Base-by-base conservation (phyloP, 768 basidiomycete species). In the Chalciporus sphaerocephalus region DNA sequence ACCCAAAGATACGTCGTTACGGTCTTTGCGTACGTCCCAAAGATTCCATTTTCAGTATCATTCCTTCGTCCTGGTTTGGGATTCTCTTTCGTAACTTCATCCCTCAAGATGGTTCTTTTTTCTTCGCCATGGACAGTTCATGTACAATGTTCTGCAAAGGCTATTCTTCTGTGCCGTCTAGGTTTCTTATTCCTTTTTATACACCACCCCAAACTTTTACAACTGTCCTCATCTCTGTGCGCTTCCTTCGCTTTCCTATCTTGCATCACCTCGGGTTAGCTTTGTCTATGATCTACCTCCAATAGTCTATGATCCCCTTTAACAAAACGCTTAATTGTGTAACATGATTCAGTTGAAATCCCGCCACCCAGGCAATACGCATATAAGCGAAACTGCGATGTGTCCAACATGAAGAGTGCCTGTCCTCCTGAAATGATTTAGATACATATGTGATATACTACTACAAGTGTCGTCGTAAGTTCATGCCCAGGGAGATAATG, bases 161-260 rank as follows among this genome's bases (percentile, higher is more conserved):
- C 47, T 25, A 32, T 27, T 36, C 24, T 27, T 40, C 22, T 42
- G 46, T 40, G 12, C 39, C 27, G 30, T 28, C 38, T 52, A 41
- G 41, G 53, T 51, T 61, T 53, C 59, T 65, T 65, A 65, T 65
- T 67, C 56, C 53, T 67, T 55, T 57, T 65, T 67, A 67, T 65
- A 51, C 51, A 35, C 32, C 22, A 17, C 37, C 46, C n/a, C n/a
- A n/a, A 24, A 40, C 40, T 6, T 39, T 44, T 21, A 34, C 30
- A 5, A 32, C 27, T 44, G 32, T 20, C 17, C 34, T 18, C 11
- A n/a, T 44, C 47, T 46, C 48, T 32, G 42, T 48, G 47, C 48
- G 46, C 50, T 48, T 25, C 52, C 15, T 44, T 7, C 22, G 33
- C 44, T 43, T 46, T 54, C 42, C 42, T 33, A 27, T 23, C 28